Conservation (phyloP, 129 eudicot species). For the Arctium minus region DNA sequence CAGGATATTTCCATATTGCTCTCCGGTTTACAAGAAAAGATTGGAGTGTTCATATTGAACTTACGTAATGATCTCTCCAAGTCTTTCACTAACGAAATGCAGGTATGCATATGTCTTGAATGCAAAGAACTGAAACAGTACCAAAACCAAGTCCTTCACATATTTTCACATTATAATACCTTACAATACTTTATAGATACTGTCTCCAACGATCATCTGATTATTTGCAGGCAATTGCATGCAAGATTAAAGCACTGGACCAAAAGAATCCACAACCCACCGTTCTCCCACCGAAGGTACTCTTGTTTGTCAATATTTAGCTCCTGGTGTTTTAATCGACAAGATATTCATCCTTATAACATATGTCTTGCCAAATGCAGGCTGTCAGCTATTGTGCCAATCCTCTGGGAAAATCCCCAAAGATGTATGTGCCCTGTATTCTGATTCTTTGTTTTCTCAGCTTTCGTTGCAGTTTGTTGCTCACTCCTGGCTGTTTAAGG, state of each 20-base stretch:
- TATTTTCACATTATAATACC: background rate
- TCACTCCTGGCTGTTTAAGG: background rate
- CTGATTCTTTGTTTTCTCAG: background rate
- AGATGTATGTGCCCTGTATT: conserved; percentile 35
- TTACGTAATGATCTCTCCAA: conserved; percentile 46
- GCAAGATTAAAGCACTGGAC: conserved; percentile 45
- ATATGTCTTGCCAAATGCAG: conserved; percentile 31
- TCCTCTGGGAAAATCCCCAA: conserved; percentile 29
- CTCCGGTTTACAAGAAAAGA: conserved; percentile 55
- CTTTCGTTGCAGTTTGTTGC: background rate
- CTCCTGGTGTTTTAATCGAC: conserved; percentile 3
- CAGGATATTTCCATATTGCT: conserved; percentile 42
- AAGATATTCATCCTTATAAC: conserved; percentile 12
- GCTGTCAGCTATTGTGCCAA: conserved; percentile 33
- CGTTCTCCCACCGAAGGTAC: conserved; percentile 48
- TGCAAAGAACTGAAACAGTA: background rate
- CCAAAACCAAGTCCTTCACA: background rate
- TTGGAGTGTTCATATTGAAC: conserved; percentile 37
- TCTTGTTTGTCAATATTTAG: conserved; percentile 5
- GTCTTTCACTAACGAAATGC: conserved; percentile 57
- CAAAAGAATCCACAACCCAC: conserved; percentile 43
- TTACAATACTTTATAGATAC: background rate
- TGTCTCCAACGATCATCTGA: conserved; percentile 6
- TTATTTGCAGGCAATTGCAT: conserved; percentile 57
- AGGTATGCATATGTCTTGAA: conserved; percentile 44